Conservation (phyloP, 2,329 filamentous ascomycete species). For the Oidium heveae region DNA sequence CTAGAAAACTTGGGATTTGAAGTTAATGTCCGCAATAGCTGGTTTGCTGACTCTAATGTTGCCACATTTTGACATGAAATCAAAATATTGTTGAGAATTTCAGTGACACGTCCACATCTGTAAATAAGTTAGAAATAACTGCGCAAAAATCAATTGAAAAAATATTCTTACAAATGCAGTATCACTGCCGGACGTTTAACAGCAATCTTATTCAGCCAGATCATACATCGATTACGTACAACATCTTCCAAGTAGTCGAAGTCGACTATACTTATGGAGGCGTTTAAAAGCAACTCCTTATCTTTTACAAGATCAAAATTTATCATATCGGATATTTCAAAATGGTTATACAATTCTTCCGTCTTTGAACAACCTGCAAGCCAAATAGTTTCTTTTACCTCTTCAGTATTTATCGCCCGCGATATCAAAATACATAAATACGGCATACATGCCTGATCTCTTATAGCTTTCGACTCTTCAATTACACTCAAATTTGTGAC, state of each 20-base stretch:
- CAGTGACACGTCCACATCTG: slow-evolving; percentile 29
- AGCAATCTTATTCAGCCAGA: slow-evolving; percentile 34
- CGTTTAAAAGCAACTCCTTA: slow-evolving; percentile 34
- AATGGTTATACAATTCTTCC: slow-evolving; percentile 17
- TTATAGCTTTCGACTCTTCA: slow-evolving; percentile 8
- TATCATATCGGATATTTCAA: slow-evolving; percentile 18
- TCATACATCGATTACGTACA: slow-evolving; percentile 30
- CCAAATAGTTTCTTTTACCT: slow-evolving; percentile 37
- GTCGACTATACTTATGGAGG: slow-evolving; percentile 38
- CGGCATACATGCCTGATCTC: slow-evolving; percentile 17
- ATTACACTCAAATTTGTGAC: slow-evolving; percentile 17
- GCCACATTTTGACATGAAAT: slow-evolving; percentile 32
- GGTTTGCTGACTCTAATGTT: slow-evolving; percentile 34
- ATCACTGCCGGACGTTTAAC: slow-evolving; percentile 28
- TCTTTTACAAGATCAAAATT: slow-evolving; percentile 26
- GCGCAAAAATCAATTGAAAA: neutral
- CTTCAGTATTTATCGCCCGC: slow-evolving; percentile 28
- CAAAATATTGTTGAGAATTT: slow-evolving; percentile 34
- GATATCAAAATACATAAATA: slow-evolving; percentile 35
- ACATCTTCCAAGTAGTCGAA: slow-evolving; percentile 38
- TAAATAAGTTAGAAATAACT: slow-evolving; percentile 5
- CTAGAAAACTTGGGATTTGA: slow-evolving; percentile 25
- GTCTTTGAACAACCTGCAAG: slow-evolving; percentile 26
- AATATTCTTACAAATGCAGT: slow-evolving; percentile 27
- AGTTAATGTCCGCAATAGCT: slow-evolving; percentile 31